Conservation (phyloP, 2,329 filamentous ascomycete species). For the Paraconiothyrium sp. region DNA sequence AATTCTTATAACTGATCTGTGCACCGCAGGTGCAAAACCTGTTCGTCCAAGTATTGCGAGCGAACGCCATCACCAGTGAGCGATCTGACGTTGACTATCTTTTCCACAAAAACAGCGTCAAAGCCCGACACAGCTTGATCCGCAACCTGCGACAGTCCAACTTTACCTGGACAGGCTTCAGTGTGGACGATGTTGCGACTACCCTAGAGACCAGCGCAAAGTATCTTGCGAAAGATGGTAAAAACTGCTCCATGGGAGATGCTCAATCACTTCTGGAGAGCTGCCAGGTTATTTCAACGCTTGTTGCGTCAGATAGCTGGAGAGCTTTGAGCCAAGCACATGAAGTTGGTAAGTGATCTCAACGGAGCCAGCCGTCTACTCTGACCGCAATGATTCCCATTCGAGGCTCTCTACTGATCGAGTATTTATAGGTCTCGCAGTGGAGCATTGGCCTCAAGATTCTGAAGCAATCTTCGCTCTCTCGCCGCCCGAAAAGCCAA, state of each 20-base stretch:
- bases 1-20: slow-evolving; percentile 17
- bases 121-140: slow-evolving; percentile 73
- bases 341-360: slow-evolving; percentile 69
- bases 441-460: slow-evolving; percentile 72
- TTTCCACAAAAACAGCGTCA: slow-evolving; percentile 79
- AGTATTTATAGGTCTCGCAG: slow-evolving; percentile 59
- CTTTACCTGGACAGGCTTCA: slow-evolving; percentile 86
- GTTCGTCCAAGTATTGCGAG: slow-evolving; percentile 83
- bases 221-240: slow-evolving; percentile 72
- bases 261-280: slow-evolving; percentile 68
- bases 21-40: slow-evolving; percentile 74
- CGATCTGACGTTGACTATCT: slow-evolving; percentile 86
- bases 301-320: slow-evolving; percentile 71
- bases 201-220: slow-evolving; percentile 72
- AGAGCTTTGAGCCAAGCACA: slow-evolving; percentile 73
- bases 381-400: not conserved
- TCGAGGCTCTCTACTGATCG: not conserved
- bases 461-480: slow-evolving; percentile 75
- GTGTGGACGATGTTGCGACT: slow-evolving; percentile 67
- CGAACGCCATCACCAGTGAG: slow-evolving; percentile 90
- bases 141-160: slow-evolving; percentile 83
- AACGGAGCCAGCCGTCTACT: not conserved
- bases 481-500: slow-evolving; percentile 53
- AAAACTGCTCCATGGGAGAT: slow-evolving; percentile 70
- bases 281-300: slow-evolving; percentile 70